Conservation (phyloP, 352 stramenopile species). For the Globisporangium spiculum region DNA sequence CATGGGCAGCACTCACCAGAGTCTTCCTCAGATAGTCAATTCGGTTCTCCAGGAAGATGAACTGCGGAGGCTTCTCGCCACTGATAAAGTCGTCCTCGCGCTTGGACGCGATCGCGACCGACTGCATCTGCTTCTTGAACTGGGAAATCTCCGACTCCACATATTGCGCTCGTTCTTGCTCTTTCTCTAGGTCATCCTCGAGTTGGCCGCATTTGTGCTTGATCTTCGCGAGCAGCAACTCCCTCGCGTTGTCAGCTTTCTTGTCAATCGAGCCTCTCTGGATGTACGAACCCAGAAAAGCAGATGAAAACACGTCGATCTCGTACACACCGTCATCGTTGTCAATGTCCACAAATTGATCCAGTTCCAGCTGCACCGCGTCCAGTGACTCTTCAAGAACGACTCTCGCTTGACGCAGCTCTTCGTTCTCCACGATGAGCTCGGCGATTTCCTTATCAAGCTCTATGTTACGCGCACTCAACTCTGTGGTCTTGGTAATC, state of each 20-base stretch:
- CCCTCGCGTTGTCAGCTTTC: constrained; percentile 51
- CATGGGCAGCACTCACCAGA: constrained; percentile 33
- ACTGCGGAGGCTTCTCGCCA: constrained; percentile 67
- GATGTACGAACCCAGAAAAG: constrained; percentile 61
- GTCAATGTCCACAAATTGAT: constrained; percentile 63
- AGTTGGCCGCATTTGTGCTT: constrained; percentile 46
- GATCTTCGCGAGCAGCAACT: constrained; percentile 59
- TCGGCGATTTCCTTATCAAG: constrained; percentile 75
- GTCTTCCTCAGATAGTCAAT: constrained; percentile 65
- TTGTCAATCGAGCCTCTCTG: constrained; percentile 64
- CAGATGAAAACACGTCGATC: constrained; percentile 68
- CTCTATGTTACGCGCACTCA: constrained; percentile 45
- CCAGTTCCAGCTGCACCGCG: constrained; percentile 56
- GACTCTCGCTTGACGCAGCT: constrained; percentile 43
- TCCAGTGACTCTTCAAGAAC: constrained; percentile 61
- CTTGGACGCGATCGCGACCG: constrained; percentile 55
- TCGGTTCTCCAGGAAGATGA: constrained; percentile 79
- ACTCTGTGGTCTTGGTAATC: constrained; percentile 49
- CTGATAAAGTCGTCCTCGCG: constrained; percentile 80
- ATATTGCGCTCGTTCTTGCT: constrained; percentile 48
- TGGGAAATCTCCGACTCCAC: constrained; percentile 65
- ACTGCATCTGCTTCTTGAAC: constrained; percentile 67
- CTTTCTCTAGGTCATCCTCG: constrained; percentile 57
- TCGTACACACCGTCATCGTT: constrained; percentile 37
- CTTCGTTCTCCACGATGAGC: constrained; percentile 69